Percentiles rank a stretch among this genome's conserved stretches.
These are phyloP conservation scores for Leccinum glutinopallens DNA, from an alignment of 1,284 basidiomycete species.

Conservation along the genomic window DNA sequence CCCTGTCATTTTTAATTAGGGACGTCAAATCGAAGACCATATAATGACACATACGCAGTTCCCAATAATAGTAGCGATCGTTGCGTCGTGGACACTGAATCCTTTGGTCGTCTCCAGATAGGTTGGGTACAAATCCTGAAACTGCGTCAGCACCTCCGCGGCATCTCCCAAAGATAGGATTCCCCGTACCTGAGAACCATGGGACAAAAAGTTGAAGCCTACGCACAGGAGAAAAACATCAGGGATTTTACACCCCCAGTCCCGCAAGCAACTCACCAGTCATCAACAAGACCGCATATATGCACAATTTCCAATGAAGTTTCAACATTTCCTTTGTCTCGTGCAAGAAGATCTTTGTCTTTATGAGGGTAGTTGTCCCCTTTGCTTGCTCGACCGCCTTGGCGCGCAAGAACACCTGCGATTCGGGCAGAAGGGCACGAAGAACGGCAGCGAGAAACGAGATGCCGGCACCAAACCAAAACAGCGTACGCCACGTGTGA, in stretches of 20 bases:
- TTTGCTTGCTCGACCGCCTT: slow-evolving; percentile 49
- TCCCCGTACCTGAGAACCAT: slow-evolving; percentile 69
- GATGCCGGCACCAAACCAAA: slow-evolving; percentile 74
- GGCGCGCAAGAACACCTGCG: slow-evolving; percentile 70
- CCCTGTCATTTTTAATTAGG: slow-evolving; percentile 50
- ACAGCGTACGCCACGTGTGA: slow-evolving; percentile 62
- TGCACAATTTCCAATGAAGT: slow-evolving; percentile 82
- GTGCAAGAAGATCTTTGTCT: slow-evolving; percentile 72
- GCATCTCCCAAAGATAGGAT: neutral
- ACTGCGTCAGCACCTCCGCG: neutral
- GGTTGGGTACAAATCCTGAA: slow-evolving; percentile 75
- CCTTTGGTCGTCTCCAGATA: slow-evolving; percentile 69
- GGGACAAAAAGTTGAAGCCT: slow-evolving; percentile 91
- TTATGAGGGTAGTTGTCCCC: slow-evolving; percentile 46
- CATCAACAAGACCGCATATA: slow-evolving; percentile 84
- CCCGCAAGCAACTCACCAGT: slow-evolving; percentile 50
- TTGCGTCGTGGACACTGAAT: slow-evolving; percentile 62
- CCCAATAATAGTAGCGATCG: slow-evolving; percentile 89
- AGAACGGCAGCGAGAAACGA: slow-evolving; percentile 75
- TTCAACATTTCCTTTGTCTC: slow-evolving; percentile 81
- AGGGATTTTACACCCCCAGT: neutral
- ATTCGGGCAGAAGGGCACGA: slow-evolving; percentile 80
- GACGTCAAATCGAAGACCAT: neutral
- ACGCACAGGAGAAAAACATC: slow-evolving; percentile 11
- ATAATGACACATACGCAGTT: slow-evolving; percentile 62